Percentiles rank a stretch among this genome's conserved stretches.
Conservation (phyloP, 2,329 filamentous ascomycete genomes). For the Stachybotrys chlorohalonatus region DNA sequence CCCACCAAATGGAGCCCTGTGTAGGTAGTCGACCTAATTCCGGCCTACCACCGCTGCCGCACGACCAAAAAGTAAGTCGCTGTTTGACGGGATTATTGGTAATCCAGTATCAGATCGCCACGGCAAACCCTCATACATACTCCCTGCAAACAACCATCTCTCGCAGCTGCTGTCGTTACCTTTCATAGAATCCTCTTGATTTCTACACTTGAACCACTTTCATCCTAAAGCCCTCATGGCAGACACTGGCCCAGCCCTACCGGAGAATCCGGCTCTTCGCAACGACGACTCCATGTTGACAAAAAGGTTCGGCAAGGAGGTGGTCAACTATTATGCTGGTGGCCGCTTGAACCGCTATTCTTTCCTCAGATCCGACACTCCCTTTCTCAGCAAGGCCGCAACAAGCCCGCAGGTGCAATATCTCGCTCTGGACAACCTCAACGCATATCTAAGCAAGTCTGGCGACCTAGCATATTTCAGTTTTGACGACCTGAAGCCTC, state of each 20-base stretch:
- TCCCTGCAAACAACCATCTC: neutral
- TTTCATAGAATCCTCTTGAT: neutral
- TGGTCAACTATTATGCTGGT: slow-evolving; percentile 78
- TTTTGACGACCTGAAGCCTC: slow-evolving; percentile 56
- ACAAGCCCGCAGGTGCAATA: slow-evolving; percentile 59
- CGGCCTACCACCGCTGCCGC: neutral
- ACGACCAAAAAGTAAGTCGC: neutral
- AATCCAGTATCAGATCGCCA: neutral
- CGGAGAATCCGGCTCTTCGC: slow-evolving; percentile 33
- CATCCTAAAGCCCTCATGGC: slow-evolving; percentile 14
- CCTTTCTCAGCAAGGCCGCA: slow-evolving; percentile 62
- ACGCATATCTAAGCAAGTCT: slow-evolving; percentile 54
- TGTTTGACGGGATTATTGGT: neutral
- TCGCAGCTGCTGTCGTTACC: neutral
- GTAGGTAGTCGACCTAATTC: neutral
- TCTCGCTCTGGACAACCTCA: slow-evolving; percentile 69
- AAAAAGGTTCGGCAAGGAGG: slow-evolving; percentile 68
- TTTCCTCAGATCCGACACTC: slow-evolving; percentile 62
- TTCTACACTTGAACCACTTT: neutral
- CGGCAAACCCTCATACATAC: neutral
- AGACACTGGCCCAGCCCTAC: slow-evolving; percentile 21
- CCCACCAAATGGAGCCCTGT: neutral
- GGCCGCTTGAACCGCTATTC: slow-evolving; percentile 70
- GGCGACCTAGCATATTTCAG: slow-evolving; percentile 58
- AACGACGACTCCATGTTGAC: slow-evolving; percentile 59